A percentile compares a stretch with the other conserved stretches of the same genome.
These are phyloP conservation scores for Priceomyces carsonii DNA, from an alignment of 805 yeast genomes.

Conservation along the genomic window DNA sequence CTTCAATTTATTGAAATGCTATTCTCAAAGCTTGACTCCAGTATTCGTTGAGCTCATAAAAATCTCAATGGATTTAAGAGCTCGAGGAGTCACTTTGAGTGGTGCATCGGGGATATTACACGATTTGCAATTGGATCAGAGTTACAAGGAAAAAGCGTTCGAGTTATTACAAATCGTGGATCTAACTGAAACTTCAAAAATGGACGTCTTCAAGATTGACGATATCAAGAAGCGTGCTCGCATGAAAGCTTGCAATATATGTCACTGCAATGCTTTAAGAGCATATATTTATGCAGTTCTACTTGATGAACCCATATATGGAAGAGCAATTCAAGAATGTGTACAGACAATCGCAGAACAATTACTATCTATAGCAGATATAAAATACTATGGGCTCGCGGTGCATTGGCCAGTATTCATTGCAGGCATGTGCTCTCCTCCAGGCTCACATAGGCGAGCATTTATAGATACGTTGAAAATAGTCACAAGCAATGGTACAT, in stretches of 20 bases:
- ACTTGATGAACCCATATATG: slow-evolving; percentile 4
- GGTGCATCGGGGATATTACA: background rate
- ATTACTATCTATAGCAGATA: background rate
- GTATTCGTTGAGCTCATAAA: slow-evolving; percentile 3
- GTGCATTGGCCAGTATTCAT: slow-evolving; percentile 5
- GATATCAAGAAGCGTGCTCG: slow-evolving; percentile 1
- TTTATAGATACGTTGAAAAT: background rate
- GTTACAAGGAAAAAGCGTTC: background rate
- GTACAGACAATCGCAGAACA: slow-evolving; percentile 5
- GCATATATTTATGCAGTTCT: slow-evolving; percentile 3
- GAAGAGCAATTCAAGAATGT: slow-evolving; percentile 1
- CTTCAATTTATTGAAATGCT: slow-evolving; percentile 5
- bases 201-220: slow-evolving; percentile 4
- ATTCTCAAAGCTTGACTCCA: slow-evolving; percentile 5
- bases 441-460: background rate
- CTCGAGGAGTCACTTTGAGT: background rate
- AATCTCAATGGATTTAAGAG: background rate
- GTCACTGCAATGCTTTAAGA: slow-evolving; percentile 3
- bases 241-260: slow-evolving; percentile 6
- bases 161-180: background rate
- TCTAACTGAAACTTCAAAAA: background rate
- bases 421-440: slow-evolving; percentile 4
- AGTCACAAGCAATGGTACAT: slow-evolving; percentile 1
- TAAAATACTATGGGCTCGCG: background rate
- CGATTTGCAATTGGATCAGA: background rate